These are phyloP conservation scores for Kwoniella botswanensis DNA, from an alignment of 768 basidiomycete genomes.

Conservation along the genomic window DNA sequence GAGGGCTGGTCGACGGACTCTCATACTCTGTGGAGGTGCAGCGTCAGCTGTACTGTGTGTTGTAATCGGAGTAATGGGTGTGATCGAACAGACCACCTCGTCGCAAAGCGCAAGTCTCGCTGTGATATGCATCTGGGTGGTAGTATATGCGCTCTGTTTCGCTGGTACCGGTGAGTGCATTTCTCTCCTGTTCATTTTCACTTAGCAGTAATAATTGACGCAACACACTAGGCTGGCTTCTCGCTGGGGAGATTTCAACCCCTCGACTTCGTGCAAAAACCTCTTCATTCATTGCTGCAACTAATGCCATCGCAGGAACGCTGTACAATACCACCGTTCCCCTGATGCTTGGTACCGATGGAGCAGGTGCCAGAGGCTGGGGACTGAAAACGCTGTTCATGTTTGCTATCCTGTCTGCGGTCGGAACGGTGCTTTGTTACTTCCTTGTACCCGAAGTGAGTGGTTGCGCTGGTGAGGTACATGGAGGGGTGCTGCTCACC, in stretches of 20 bases:
- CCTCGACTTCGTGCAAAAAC: slow-evolving; percentile 35
- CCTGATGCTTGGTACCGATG: slow-evolving; percentile 4
- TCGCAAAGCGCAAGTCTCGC: slow-evolving; percentile 11
- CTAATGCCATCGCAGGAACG: slow-evolving; percentile 23
- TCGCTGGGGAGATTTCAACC: slow-evolving; percentile 33
- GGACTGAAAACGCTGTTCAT: slow-evolving; percentile 34
- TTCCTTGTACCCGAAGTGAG: slow-evolving; percentile 31
- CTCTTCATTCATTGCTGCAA: slow-evolving; percentile 27
- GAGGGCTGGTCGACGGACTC: slow-evolving; percentile 27
- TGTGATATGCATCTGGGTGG: slow-evolving; percentile 26
- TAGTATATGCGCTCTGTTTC: slow-evolving; percentile 27
- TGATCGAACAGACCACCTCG: neutral
- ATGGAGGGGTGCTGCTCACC: neutral
- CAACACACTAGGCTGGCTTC: slow-evolving; percentile 24
- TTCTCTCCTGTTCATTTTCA: neutral
- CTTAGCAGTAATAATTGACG: neutral
- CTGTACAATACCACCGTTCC: slow-evolving; percentile 26
- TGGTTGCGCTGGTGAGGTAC: neutral
- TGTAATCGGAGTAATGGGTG: slow-evolving; percentile 25
- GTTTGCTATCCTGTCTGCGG: slow-evolving; percentile 27
- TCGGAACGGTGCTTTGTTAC: slow-evolving; percentile 25
- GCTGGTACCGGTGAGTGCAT: slow-evolving; percentile 23
- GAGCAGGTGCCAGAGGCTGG: slow-evolving; percentile 19
- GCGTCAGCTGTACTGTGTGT: slow-evolving; percentile 6
- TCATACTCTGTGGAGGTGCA: slow-evolving; percentile 21